A percentile compares a stretch with the other conserved stretches of the same genome.
Evolutionary conservation across 495 filamentous ascomycete species (phyloP).

Genomic region (Aspergillus asperescens): DNA sequence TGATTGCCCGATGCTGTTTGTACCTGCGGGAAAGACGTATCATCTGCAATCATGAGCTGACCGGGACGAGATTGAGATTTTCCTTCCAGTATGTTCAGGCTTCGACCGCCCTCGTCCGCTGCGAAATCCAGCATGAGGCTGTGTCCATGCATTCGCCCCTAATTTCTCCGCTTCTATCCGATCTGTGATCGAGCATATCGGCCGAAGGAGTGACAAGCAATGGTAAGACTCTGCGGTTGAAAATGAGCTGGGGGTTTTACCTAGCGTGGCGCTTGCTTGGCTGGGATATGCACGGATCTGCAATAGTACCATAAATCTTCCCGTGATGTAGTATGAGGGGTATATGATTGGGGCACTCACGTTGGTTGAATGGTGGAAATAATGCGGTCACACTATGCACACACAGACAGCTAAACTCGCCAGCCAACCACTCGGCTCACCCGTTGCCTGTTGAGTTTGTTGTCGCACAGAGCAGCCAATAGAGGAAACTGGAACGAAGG

Average conservation of each 20-base stretch:
- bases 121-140: not conserved
- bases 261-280: not conserved
- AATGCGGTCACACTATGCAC: not conserved
- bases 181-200: not conserved
- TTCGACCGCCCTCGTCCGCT: not conserved
- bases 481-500: not conserved
- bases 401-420: too few species aligned
- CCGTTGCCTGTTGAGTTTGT: not conserved
- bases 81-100: not conserved
- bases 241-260: not conserved
- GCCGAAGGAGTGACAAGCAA: not conserved
- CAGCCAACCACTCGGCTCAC: not conserved
- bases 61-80: not conserved
- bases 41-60: not conserved
- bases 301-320: not conserved
- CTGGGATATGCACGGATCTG: constrained; percentile 1
- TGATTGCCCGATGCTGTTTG: not conserved
- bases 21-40: not conserved
- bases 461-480: not conserved
- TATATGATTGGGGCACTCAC: not conserved
- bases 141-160: not conserved
- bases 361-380: not conserved
- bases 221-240: not conserved
- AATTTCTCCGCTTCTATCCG: not conserved
- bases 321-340: not conserved